Evolutionary conservation across 179 eudicot genomes (phyloP).

Genomic region (Silene vulgaris): DNA sequence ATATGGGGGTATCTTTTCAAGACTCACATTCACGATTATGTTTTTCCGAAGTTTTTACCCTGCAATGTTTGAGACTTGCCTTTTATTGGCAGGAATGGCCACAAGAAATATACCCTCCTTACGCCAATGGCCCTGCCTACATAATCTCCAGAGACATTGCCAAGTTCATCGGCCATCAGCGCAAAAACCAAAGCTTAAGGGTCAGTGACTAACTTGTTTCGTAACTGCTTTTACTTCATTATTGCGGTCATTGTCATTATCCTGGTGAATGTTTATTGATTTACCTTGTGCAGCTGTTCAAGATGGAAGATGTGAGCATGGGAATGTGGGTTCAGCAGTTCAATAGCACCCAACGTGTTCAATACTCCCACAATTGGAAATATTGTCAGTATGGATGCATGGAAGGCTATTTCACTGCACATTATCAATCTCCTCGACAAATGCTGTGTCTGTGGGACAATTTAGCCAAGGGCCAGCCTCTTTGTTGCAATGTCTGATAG

Average conservation of each 20-base stretch:
- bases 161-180: slow-evolving; percentile 53
- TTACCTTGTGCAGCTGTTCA: slow-evolving; percentile 57
- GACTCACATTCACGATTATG: background rate
- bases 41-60: background rate
- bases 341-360: slow-evolving; percentile 65
- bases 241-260: background rate
- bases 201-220: slow-evolving; percentile 31
- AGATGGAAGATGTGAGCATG: slow-evolving; percentile 99
- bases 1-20: background rate
- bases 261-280: background rate
- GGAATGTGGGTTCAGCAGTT: slow-evolving; percentile 99
- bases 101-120: slow-evolving; percentile 83
- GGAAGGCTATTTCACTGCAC: slow-evolving; percentile 85
- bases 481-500: slow-evolving; percentile 74
- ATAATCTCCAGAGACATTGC: slow-evolving; percentile 72
- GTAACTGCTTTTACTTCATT: background rate
- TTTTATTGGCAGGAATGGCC: slow-evolving; percentile 82
- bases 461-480: slow-evolving; percentile 58
- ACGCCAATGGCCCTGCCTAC: slow-evolving; percentile 96
- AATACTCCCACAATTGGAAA: slow-evolving; percentile 85
- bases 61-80: slow-evolving; percentile 7
- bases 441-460: slow-evolving; percentile 88
- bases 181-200: slow-evolving; percentile 52
- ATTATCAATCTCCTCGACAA: slow-evolving; percentile 92
- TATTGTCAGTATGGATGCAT: slow-evolving; percentile 93